Evolutionary conservation across 2,329 filamentous ascomycete species (phyloP).

Genomic region (Verruconis gallopava): DNA sequence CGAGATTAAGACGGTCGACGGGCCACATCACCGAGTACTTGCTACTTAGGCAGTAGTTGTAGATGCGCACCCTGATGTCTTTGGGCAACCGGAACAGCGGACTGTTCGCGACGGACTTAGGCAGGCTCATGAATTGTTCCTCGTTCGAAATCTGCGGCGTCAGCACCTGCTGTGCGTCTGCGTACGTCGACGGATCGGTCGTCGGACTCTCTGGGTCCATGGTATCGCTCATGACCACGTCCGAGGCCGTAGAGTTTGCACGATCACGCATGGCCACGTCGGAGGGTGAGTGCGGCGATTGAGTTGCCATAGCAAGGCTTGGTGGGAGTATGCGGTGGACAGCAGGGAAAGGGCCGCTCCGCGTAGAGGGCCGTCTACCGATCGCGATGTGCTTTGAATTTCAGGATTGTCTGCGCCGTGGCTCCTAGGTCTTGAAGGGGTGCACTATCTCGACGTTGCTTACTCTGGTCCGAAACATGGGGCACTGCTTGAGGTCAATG

Average conservation of each 20-base stretch:
- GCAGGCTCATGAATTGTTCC: neutral
- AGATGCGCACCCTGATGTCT: constrained; percentile 25
- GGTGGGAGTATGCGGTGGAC: too few relatives aligned
- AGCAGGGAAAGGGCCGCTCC: too few relatives aligned
- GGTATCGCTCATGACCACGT: neutral
- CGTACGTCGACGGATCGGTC: neutral
- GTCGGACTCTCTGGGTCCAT: neutral
- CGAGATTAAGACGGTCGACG: constrained; percentile 11
- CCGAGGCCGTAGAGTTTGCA: neutral
- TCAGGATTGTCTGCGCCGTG: too few relatives aligned
- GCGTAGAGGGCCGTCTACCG: too few relatives aligned
- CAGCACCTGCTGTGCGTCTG: neutral
- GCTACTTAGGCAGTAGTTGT: constrained; percentile 22
- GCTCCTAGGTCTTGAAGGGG: too few relatives aligned
- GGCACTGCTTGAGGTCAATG: too few relatives aligned
- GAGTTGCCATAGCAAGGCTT: too few relatives aligned
- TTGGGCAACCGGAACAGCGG: constrained; percentile 23
- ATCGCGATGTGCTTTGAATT: too few relatives aligned
- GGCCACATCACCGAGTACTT: constrained; percentile 9
- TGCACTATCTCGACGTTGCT: too few relatives aligned
- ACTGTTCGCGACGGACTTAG: constrained; percentile 1
- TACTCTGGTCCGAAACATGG: too few relatives aligned
- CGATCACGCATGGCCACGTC: neutral
- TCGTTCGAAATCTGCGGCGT: neutral
- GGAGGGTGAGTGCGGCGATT: too few relatives aligned